Percentiles rank a stretch among this genome's conserved stretches.
phyloP scores from a whole-genome alignment of 2,329 filamentous ascomycete species.

The Hypoxylon sp. region DNA sequence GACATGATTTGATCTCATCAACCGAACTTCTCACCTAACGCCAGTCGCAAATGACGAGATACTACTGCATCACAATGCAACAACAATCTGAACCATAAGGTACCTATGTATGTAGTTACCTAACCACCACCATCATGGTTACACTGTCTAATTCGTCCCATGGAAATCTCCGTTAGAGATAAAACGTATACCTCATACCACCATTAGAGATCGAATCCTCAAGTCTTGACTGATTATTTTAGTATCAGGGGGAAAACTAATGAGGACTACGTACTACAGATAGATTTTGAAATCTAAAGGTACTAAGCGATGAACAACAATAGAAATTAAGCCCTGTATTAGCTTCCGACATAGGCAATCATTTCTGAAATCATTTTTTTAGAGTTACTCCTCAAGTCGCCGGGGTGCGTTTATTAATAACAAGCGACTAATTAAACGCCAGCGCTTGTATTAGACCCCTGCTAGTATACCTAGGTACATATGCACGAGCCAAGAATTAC shows the following conservation, averaged over 20 bases:
- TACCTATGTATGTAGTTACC: too few relatives aligned
- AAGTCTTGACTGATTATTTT: slow-evolving; percentile 22
- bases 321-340: slow-evolving; percentile 15
- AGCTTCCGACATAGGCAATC: slow-evolving; percentile 8
- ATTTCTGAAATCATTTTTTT: slow-evolving; percentile 10
- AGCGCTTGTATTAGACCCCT: slow-evolving; percentile 41
- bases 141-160: slow-evolving; percentile 8
- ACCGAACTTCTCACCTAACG: slow-evolving; percentile 37
- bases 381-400: slow-evolving; percentile 23
- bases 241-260: not conserved
- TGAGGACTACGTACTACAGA: not conserved
- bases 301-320: slow-evolving; percentile 27
- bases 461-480: slow-evolving; percentile 7
- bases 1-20: slow-evolving; percentile 42
- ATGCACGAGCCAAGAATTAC: slow-evolving; percentile 34
- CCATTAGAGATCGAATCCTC: slow-evolving; percentile 6
- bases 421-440: slow-evolving; percentile 47
- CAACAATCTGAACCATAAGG: slow-evolving; percentile 1
- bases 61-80: slow-evolving; percentile 31
- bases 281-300: not conserved
- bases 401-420: slow-evolving; percentile 30
- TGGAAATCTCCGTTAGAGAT: slow-evolving; percentile 23
- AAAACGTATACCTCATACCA: slow-evolving; percentile 15
- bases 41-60: slow-evolving; percentile 40
- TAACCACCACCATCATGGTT: slow-evolving; percentile 1